Evolutionary conservation across 1,284 basidiomycete species (phyloP).

Genomic region (Moesziomyces sp.): DNA sequence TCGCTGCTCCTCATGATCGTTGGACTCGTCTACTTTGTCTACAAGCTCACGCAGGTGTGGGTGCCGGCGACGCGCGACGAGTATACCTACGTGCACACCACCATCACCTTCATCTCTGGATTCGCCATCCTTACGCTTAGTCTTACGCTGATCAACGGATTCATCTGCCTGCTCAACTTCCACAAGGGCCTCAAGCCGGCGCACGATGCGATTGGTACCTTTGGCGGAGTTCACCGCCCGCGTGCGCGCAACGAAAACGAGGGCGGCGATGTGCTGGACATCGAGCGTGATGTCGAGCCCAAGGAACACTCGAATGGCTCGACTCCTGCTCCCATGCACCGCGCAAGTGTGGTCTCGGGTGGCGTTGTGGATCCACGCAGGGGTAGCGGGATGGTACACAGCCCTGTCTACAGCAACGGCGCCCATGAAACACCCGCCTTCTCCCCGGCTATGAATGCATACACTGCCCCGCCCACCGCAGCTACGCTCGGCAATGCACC

Average conservation of each 20-base stretch:
- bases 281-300: constrained; percentile 18
- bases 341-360: neutral
- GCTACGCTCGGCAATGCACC: constrained; percentile 14
- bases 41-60: constrained; percentile 55
- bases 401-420: constrained; percentile 7
- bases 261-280: constrained; percentile 12
- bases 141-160: constrained; percentile 45
- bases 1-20: constrained; percentile 50
- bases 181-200: constrained; percentile 50
- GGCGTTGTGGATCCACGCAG: constrained; percentile 3
- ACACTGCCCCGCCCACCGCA: constrained; percentile 6
- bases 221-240: constrained; percentile 43
- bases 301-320: constrained; percentile 11
- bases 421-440: neutral
- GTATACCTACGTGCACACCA: constrained; percentile 54
- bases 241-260: constrained; percentile 11
- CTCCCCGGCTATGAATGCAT: neutral
- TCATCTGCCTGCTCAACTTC: constrained; percentile 59
- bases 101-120: constrained; percentile 56
- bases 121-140: constrained; percentile 47
- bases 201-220: constrained; percentile 51
- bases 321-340: neutral
- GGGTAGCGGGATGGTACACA: constrained; percentile 6
- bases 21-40: constrained; percentile 52
- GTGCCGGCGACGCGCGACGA: constrained; percentile 38